Evolutionary conservation across 805 yeast genomes (phyloP), one percentile per base, ranked within the genome.

Genomic region (Yamadazyma sp.): DNA sequence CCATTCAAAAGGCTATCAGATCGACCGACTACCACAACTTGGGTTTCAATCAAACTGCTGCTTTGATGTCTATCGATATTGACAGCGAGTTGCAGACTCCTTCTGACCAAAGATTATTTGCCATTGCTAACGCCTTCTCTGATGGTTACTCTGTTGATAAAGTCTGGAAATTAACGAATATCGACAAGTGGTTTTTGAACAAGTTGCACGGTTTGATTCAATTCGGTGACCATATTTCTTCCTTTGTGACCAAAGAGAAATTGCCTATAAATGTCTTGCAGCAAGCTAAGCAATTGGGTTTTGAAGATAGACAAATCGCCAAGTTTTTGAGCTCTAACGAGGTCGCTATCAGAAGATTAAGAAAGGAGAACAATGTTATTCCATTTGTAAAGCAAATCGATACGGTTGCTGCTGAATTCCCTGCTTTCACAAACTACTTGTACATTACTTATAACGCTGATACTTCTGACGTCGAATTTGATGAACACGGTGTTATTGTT

Each of bases 341-440:
- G 70, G 84, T 90, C 42, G 95, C 95, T 40, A 80, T 93, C 47
- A 81, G 99, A 67, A 78, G 91, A 62, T 67, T 84, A 56, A 82
- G 99, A 71, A 80, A 83, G 54, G 95, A 87, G 53, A 79, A 78
- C 40, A 95, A 95, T 39, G 78, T 91, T 48, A 69, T 81, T 43
- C 99, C 99, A 50, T 86, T 84, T 59, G 97, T 89, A 45, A 91
- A 91, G 66, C 96, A 90, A 66, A 93, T 91, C 56, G 99, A 91
- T 72, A 91, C 99, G 19, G 95, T 91, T 50, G 99, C 99, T 35
- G 98, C 99, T 35, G 99, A 91, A 68, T 93, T 91, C 79, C 99
- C 99, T 36, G 96, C 97, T 33, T 76, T 63, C 69, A 91, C 99
- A 53, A 91, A 91, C 72, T 91, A 91, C 68, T 73, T 91, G 64